Base-by-base conservation (phyloP, 371 early-diverging fungal genomes). In the Saksenaea vasiformis region DNA sequence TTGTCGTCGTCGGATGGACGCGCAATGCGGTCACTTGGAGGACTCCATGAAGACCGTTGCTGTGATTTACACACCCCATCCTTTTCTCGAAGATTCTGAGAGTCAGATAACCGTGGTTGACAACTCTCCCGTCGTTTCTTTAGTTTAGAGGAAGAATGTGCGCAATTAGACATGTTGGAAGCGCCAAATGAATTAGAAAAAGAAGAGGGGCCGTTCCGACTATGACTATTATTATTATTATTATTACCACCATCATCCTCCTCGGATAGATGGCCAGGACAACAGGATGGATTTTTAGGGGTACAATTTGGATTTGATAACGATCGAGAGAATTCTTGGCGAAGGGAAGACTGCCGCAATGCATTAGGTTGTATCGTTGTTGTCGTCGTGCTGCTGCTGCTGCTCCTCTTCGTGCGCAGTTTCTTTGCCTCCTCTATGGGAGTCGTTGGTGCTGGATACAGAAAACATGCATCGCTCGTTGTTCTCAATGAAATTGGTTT, bases 11-110 rank as follows among this genome's bases (percentile, higher is more conserved):
- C 39, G 66, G 56, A 35, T 61, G 68, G 24, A 65, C 71, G 27
- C 68, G 72, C 51, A 61, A 65, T 31, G 67, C 72, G 51, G 66
- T 68, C 64, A 71, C 71, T 14, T 69, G 65, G 24, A 67, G 69
- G 58, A 74, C 66, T 37, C 70, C 67, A 4, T 51, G 65, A 35
- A 54, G 47, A 14, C 38, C 58, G 27, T 19, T 44, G n/a, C n/a
- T n/a, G n/a, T n/a, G n/a, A n/a, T n/a, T n/a, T n/a, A n/a, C n/a
- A n/a, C n/a, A n/a, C n/a, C n/a, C n/a, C n/a, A n/a, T n/a, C n/a
- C n/a, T n/a, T n/a, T n/a, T n/a, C n/a, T n/a, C n/a, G 44, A n/a
- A 19, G 44, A 8, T 44, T 44, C 17, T 19, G 11, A 44, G 17
- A 15, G 1, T 7, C 44, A 1, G 44, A 7, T n/a, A 17, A n/a